Evolutionary conservation across 208 protist genomes (phyloP).

Genomic region (Leishmania guyanensis): DNA sequence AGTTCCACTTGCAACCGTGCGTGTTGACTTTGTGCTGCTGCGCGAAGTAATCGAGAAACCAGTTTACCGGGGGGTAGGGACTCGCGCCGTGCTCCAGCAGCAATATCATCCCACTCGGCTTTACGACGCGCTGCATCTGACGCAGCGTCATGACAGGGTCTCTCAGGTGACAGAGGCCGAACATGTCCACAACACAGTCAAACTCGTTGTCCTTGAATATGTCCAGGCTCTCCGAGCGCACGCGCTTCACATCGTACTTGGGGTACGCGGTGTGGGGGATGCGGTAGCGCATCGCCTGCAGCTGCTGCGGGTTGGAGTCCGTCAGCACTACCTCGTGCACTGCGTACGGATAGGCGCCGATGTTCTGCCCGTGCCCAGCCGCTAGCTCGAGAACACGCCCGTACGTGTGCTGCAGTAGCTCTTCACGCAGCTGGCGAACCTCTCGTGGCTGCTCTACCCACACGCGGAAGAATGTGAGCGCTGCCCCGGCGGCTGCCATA

Average conservation of each 20-base stretch:
- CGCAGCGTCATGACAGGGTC: conserved; percentile 88
- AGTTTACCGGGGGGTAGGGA: conserved; percentile 86
- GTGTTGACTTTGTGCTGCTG: conserved; percentile 82
- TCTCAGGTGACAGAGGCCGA: conserved; percentile 89
- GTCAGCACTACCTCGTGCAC: conserved; percentile 87
- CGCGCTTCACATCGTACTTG: conserved; percentile 83
- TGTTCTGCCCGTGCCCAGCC: conserved; percentile 89
- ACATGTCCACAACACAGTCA: conserved; percentile 93
- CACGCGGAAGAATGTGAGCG: conserved; percentile 74
- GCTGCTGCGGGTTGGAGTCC: conserved; percentile 86
- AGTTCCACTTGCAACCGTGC: conserved; percentile 88
- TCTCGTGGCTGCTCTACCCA: conserved; percentile 88
- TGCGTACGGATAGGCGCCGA: conserved; percentile 89
- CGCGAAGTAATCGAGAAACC: conserved; percentile 87
- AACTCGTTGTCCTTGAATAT: conserved; percentile 83
- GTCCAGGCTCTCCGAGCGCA: conserved; percentile 80
- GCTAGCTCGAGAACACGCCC: conserved; percentile 87
- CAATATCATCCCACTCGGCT: conserved; percentile 87
- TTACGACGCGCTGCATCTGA: conserved; percentile 91
- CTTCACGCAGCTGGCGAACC: conserved; percentile 78
- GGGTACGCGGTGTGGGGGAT: conserved; percentile 83
- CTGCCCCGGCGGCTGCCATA: conserved; percentile 37
- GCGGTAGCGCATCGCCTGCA: conserved; percentile 82
- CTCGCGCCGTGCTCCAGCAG: conserved; percentile 89
- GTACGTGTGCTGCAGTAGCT: conserved; percentile 85